Base-by-base conservation (phyloP, 768 basidiomycete species). In the Pisolithus tinctorius region DNA sequence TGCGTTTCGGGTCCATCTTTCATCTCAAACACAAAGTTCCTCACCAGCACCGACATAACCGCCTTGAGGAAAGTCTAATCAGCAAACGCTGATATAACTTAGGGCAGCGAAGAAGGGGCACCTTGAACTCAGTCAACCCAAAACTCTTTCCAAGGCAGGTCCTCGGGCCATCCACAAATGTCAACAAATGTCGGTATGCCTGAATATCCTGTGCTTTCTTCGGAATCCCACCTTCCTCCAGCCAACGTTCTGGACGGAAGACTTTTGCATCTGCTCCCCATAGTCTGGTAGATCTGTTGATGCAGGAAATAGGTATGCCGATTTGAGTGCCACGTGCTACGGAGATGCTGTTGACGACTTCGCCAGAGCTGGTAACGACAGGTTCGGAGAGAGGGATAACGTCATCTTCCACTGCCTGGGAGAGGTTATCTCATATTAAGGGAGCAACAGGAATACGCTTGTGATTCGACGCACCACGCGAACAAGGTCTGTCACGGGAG, bases 251-350 rank as follows among this genome's bases (percentile, higher is more conserved):
- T 20, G 20, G 20, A 20, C 20, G 20, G 20, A 20, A 20, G 20
- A 20, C 20, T 70, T 50, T 81, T 4, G 82, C 75, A 51, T 82
- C 76, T 0, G 71, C 58, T 1, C 86, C 86, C 86, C 86, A 88
- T 30, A 83, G 61, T 1, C 62, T 64, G 48, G 70, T 71, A 17
- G 78, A 75, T 6, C 69, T 62, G 60, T 86, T 84, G 45, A 81
- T 69, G 17, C 67, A 65, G 8, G 60, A 48, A 26, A 73, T 61
- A 20, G 20, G 20, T 20, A 20, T 20, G 20, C 20, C 20, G 20
- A 20, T 20, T 20, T 20, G 20, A 20, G 20, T 20, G 20, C 20
- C 20, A 20, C 20, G 20, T 20, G 20, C 20, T 20, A 20, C 20
- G 20, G 20, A 20, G 20, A 20, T 20, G 20, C 20, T 20, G 20